These are phyloP conservation scores for Ogataea zsoltii DNA, from an alignment of 805 yeast genomes.

Conservation along the genomic window DNA sequence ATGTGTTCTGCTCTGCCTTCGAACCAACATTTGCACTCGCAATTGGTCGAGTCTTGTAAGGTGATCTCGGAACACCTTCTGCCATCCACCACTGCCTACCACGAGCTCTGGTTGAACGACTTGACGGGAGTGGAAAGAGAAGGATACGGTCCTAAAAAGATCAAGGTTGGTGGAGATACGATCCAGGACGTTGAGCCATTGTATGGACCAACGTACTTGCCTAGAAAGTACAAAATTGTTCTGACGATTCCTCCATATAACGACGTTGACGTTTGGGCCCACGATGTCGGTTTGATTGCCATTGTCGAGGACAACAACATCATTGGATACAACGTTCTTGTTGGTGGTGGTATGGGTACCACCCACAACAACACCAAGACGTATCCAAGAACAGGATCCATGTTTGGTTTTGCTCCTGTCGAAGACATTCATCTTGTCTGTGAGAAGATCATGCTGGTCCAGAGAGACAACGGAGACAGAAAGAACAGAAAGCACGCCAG, in stretches of 20 bases:
- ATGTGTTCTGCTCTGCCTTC: slow-evolving; percentile 89
- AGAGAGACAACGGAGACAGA: slow-evolving; percentile 94
- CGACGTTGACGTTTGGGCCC: slow-evolving; percentile 95
- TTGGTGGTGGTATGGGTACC: slow-evolving; percentile 99
- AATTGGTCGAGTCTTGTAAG: slow-evolving; percentile 64
- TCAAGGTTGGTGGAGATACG: slow-evolving; percentile 87
- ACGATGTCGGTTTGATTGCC: slow-evolving; percentile 90
- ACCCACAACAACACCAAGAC: slow-evolving; percentile 97
- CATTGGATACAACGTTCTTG: slow-evolving; percentile 82
- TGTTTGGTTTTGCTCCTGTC: slow-evolving; percentile 71
- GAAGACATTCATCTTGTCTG: slow-evolving; percentile 76
- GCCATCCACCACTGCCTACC: slow-evolving; percentile 93
- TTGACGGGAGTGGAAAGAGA: slow-evolving; percentile 42
- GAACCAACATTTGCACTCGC: slow-evolving; percentile 77
- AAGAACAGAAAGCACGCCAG: slow-evolving; percentile 96
- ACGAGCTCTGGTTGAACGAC: slow-evolving; percentile 82
- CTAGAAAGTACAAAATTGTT: slow-evolving; percentile 94
- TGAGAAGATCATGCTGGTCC: slow-evolving; percentile 90
- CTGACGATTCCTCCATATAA: slow-evolving; percentile 95
- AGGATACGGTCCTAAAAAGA: slow-evolving; percentile 82
- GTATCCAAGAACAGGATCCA: slow-evolving; percentile 91
- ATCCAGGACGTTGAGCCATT: slow-evolving; percentile 83
- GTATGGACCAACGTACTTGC: slow-evolving; percentile 83
- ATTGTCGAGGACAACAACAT: slow-evolving; percentile 70
- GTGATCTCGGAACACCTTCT: slow-evolving; percentile 77